Base-by-base conservation (phyloP, 495 filamentous ascomycete genomes). In the Penicillium pancosmium region DNA sequence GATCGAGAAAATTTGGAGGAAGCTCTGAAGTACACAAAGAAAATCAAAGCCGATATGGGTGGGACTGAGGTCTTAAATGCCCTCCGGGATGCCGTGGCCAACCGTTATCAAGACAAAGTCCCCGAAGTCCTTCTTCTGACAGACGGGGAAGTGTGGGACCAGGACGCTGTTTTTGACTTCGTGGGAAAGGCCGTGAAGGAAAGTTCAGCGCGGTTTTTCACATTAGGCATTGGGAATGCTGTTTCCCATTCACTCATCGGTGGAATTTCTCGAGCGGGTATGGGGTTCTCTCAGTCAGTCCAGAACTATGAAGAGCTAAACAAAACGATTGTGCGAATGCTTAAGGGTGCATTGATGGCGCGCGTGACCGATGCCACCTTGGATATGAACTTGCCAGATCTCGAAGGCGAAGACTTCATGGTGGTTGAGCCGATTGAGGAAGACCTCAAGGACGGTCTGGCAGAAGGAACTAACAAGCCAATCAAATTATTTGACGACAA, bases 11-110 rank as follows among this genome's bases (percentile, higher is more conserved):
- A 73, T 5, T 67, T 91, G 4, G 59, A 78, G 1, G 50, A 77
- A 52, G 88, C 89, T 0, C 63, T 82, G 6, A 13, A n/a, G 0
- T 78, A 86, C 62, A 74, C 85, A 9, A 57, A 80, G 6, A 57
- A 16, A 0, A 79, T 91, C 52, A 23, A 18, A 0, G 78, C 84
- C 16, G 19, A 53, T n/a, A 16, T 53, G 16, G 41, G 59, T 9
- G 59, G 59, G 5, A 61, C 59, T 1, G 54, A 61, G 12, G 56
- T 61, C 11, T n/a, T 48, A 9, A 31, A 31, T 4, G 7, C 31
- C 1, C 48, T 48, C 5, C 54, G 55, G 3, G 1, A 53, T 12
- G 48, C 59, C 35, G 47, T 40, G 2, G 49, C 53, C 9, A 7
- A 54, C 21, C 48, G 21, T 15, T 54, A 54, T 34, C 23, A 53